phyloP scores from a whole-genome alignment of 2,329 filamentous ascomycete species.

The Torrubiella hemipterigena region DNA sequence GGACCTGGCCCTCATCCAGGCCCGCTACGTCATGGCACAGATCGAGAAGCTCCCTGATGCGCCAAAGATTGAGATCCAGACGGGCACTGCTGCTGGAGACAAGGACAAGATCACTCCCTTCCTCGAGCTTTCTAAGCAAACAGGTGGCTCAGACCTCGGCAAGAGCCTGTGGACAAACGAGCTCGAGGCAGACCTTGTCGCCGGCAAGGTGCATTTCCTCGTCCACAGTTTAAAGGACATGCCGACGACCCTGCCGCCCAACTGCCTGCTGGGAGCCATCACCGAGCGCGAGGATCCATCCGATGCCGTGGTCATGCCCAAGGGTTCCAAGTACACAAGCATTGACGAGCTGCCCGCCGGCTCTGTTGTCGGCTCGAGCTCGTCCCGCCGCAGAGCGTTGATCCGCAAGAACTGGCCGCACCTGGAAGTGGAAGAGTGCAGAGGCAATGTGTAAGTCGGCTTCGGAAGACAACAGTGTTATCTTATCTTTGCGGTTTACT shows the following conservation, averaged over 20 bases:
- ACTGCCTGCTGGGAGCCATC: conserved; percentile 6
- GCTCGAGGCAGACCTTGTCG: conserved; percentile 7
- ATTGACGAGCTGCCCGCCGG: conserved; percentile 8
- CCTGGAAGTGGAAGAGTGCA: conserved; percentile 7
- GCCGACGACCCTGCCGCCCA: conserved; percentile 7
- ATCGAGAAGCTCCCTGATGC: neutral
- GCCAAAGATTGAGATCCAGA: conserved; percentile 1
- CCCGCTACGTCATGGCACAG: neutral
- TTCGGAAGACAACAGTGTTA: too few species aligned
- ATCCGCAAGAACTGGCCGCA: conserved; percentile 7
- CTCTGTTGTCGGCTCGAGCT: conserved; percentile 7
- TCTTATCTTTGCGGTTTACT: neutral
- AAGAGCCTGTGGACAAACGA: conserved; percentile 10
- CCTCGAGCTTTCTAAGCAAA: conserved; percentile 8
- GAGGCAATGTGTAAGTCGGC: conserved; percentile 9
- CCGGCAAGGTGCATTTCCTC: conserved; percentile 6
- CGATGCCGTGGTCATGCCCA: conserved; percentile 8
- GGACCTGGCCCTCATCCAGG: conserved; percentile 4
- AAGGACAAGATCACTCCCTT: conserved; percentile 9
- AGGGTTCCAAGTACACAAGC: conserved; percentile 3
- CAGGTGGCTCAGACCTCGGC: conserved; percentile 9
- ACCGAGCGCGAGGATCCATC: conserved; percentile 7
- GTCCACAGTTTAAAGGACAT: conserved; percentile 9
- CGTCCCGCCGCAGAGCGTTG: conserved; percentile 5
- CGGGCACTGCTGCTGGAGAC: conserved; percentile 10